Conservation (phyloP, 176 grass and related monocot species). For the Oryza brachyantha region DNA sequence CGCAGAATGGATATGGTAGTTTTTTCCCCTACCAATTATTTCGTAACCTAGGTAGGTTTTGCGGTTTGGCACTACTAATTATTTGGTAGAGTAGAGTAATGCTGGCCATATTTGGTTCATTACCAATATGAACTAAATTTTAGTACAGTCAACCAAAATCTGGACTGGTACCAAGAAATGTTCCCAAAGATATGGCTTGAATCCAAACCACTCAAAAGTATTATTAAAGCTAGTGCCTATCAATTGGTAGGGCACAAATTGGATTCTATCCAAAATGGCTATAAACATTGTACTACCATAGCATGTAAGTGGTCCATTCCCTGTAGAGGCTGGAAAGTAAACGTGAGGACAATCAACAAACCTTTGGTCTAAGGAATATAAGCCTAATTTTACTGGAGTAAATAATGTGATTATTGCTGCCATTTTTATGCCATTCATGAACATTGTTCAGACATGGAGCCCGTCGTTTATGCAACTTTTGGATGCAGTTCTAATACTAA, state of each 20-base stretch:
- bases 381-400: background rate
- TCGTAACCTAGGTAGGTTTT: background rate
- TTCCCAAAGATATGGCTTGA: background rate
- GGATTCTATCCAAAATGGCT: too few relatives aligned
- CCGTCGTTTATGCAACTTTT: background rate
- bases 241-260: too few relatives aligned
- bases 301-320: background rate
- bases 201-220: too few relatives aligned
- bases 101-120: too few relatives aligned
- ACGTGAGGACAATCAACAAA: background rate
- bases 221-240: too few relatives aligned
- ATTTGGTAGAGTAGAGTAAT: too few relatives aligned
- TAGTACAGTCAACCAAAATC: too few relatives aligned
- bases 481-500: background rate
- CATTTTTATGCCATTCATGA: conserved; percentile 13
- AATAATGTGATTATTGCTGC: background rate
- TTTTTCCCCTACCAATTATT: background rate
- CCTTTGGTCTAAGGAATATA: background rate
- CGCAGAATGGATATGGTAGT: background rate
- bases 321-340: background rate
- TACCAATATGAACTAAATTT: too few relatives aligned
- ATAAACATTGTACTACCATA: background rate
- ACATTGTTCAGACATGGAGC: background rate
- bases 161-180: too few relatives aligned
- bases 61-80: too few relatives aligned